A percentile compares a stretch with the other conserved stretches of the same genome.
Conservation (phyloP, 2,329 filamentous ascomycete genomes). For the Aspergillus brunneoviolaceus region DNA sequence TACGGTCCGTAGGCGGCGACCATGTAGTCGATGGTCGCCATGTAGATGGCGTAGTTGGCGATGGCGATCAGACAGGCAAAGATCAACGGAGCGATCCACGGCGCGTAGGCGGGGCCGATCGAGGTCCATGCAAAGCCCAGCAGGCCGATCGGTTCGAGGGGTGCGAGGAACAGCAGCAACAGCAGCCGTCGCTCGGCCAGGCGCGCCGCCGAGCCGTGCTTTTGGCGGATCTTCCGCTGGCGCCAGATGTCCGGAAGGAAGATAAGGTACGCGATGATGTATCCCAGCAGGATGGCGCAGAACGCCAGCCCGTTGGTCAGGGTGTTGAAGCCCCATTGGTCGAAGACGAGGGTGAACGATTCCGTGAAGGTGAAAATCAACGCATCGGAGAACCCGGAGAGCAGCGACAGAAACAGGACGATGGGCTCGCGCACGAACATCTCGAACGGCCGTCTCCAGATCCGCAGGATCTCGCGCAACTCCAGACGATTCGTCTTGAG, state of each 20-base stretch:
- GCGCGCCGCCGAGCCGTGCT: constrained; percentile 53
- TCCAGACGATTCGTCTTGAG: constrained; percentile 58
- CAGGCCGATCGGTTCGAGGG: constrained; percentile 60
- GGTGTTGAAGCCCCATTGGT: constrained; percentile 58
- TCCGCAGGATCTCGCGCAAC: constrained; percentile 55
- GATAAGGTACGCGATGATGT: constrained; percentile 57
- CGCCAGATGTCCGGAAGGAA: constrained; percentile 57
- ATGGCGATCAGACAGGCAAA: constrained; percentile 62
- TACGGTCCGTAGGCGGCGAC: constrained; percentile 66
- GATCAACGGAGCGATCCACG: constrained; percentile 63
- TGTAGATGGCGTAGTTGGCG: constrained; percentile 64
- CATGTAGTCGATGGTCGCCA: constrained; percentile 68
- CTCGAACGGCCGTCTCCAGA: constrained; percentile 61
- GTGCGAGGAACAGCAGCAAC: constrained; percentile 60
- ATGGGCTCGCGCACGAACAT: constrained; percentile 68
- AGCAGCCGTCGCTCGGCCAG: constrained; percentile 66
- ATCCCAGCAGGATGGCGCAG: constrained; percentile 58
- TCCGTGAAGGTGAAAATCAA: constrained; percentile 68
- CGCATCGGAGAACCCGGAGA: constrained; percentile 64
- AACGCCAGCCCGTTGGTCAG: constrained; percentile 54
- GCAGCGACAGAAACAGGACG: constrained; percentile 59
- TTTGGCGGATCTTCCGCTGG: constrained; percentile 47
- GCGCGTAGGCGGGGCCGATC: constrained; percentile 52
- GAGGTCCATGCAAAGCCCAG: constrained; percentile 63
- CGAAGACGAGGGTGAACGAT: constrained; percentile 60